A percentile compares a stretch with the other conserved stretches of the same genome.
Evolutionary conservation across 768 basidiomycete species (phyloP).

Genomic region (Tulasnella sp.): DNA sequence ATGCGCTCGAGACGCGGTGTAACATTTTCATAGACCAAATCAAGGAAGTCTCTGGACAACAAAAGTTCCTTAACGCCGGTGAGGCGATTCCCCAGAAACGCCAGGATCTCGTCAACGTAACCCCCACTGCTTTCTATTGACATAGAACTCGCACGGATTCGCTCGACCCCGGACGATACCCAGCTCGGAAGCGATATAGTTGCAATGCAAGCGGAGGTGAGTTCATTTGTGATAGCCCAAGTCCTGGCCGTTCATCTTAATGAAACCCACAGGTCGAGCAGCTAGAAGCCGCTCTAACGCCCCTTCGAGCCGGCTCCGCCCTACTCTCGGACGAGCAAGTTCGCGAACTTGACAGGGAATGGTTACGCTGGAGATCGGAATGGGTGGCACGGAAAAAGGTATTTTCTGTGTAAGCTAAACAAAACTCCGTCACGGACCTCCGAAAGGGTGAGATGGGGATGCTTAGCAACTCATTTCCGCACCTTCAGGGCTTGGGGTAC

Average conservation of each 20-base stretch:
- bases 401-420: slow-evolving; percentile 61
- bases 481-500: slow-evolving; percentile 65
- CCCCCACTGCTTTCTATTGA: slow-evolving; percentile 26
- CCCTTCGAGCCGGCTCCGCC: slow-evolving; percentile 63
- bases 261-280: slow-evolving; percentile 47
- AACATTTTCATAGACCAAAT: slow-evolving; percentile 54
- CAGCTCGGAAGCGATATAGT: slow-evolving; percentile 58
- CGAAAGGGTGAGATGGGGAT: background rate
- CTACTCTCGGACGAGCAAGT: slow-evolving; percentile 70
- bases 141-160: slow-evolving; percentile 62
- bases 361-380: slow-evolving; percentile 74
- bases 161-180: slow-evolving; percentile 62
- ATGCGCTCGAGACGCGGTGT: slow-evolving; percentile 37
- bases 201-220: slow-evolving; percentile 54
- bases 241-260: slow-evolving; percentile 3
- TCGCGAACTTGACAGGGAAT: slow-evolving; percentile 64
- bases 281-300: slow-evolving; percentile 51
- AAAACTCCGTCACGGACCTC: background rate
- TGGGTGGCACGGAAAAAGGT: slow-evolving; percentile 75
- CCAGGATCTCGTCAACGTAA: slow-evolving; percentile 30
- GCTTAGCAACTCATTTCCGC: slow-evolving; percentile 3
- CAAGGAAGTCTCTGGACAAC: slow-evolving; percentile 40
- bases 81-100: background rate
- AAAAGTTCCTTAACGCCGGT: slow-evolving; percentile 18
- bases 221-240: slow-evolving; percentile 30